A percentile compares a stretch with the other conserved stretches of the same genome.
Conservation (phyloP, 75 land plant species). For the Ceratopteris richardii region DNA sequence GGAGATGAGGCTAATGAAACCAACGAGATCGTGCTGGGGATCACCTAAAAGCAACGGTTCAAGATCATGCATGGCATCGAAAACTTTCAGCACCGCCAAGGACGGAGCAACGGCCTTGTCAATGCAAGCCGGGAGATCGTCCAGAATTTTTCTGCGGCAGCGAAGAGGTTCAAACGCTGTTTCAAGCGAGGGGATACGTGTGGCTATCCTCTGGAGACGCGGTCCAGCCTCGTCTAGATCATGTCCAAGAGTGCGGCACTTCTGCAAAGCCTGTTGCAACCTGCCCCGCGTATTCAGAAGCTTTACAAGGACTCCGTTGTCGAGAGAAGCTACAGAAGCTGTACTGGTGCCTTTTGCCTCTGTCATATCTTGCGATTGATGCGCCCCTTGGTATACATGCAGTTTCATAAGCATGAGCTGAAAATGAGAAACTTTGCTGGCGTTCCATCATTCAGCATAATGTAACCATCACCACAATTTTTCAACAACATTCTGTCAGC, state of each 20-base stretch:
- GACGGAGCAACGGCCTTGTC: conserved; percentile 54
- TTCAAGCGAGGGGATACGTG: conserved; percentile 40
- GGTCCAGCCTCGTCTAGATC: neutral
- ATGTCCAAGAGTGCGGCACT: neutral
- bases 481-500: too few relatives aligned
- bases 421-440: too few relatives aligned
- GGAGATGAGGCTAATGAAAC: conserved; percentile 26
- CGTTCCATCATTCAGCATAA: too few relatives aligned
- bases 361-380: too few relatives aligned
- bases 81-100: conserved; percentile 45
- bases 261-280: neutral
- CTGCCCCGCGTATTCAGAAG: neutral
- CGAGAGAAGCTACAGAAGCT: neutral
- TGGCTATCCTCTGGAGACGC: conserved; percentile 38
- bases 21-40: conserved; percentile 29
- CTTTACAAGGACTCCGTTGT: neutral
- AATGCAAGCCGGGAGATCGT: conserved; percentile 25
- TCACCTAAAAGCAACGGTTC: conserved; percentile 31
- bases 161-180: conserved; percentile 41
- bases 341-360: too few relatives aligned
- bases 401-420: too few relatives aligned
- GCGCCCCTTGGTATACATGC: too few relatives aligned
- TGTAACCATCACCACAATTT: too few relatives aligned
- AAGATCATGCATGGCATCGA: conserved; percentile 49
- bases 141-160: conserved; percentile 5